Conservation (phyloP, 2,329 filamentous ascomycete species). For the Nigrograna mackinnonii region DNA sequence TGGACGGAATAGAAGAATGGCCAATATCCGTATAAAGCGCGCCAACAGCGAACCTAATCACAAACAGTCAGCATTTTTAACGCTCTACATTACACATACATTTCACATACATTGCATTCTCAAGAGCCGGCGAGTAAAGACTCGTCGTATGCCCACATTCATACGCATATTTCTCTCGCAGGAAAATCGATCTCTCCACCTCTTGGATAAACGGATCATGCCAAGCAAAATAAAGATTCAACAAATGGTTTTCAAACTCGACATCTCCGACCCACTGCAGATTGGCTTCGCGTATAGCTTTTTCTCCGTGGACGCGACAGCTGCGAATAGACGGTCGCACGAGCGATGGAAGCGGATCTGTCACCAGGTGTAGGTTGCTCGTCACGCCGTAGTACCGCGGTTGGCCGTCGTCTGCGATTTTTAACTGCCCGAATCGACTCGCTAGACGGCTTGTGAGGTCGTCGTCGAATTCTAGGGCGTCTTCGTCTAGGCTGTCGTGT, state of each 20-base stretch:
- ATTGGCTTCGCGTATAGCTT: slow-evolving; percentile 37
- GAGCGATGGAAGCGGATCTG: not conserved
- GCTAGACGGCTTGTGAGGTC: slow-evolving; percentile 3
- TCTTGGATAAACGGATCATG: slow-evolving; percentile 52
- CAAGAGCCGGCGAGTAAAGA: slow-evolving; percentile 21
- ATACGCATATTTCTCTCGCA: too few relatives aligned
- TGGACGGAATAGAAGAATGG: too few relatives aligned
- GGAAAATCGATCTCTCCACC: slow-evolving; percentile 44
- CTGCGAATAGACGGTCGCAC: not conserved
- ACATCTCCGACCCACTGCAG: slow-evolving; percentile 46
- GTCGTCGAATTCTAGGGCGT: too few relatives aligned
- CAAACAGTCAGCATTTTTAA: too few relatives aligned
- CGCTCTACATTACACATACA: too few relatives aligned
- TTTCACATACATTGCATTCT: slow-evolving; percentile 28
- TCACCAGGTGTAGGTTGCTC: slow-evolving; percentile 2
- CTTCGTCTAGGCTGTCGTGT: too few relatives aligned
- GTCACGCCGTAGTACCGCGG: slow-evolving; percentile 3
- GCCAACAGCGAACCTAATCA: too few relatives aligned
- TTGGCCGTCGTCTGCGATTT: slow-evolving; percentile 4
- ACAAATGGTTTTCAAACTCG: slow-evolving; percentile 48
- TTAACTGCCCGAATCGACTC: not conserved
- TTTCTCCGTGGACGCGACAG: not conserved
- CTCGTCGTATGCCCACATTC: too few relatives aligned
- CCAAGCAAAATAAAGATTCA: slow-evolving; percentile 53
- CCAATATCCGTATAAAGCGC: too few relatives aligned